Base-by-base conservation (phyloP, 371 early-diverging fungal species). In the Rhizopus microsporus region DNA sequence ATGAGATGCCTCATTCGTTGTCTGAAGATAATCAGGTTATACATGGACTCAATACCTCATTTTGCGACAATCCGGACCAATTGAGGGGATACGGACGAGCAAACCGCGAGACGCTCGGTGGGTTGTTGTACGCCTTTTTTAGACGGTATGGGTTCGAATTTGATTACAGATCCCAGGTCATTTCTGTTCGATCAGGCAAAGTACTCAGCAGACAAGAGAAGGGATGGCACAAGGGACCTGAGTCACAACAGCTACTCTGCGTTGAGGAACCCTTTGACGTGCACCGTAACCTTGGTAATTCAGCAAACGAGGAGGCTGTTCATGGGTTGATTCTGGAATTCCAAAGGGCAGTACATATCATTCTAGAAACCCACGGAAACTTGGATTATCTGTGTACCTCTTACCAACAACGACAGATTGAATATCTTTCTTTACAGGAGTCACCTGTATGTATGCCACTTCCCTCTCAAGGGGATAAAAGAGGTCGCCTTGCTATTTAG, bases 191-290 rank as follows among this genome's bases (percentile, higher is more conserved):
- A 38, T 81, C 85, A 49, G 97, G 94, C 2, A 69, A 80, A 9
- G 81, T 85, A 44, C 57, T 95, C 51, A 79, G 82, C 13, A 94
- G 94, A 67, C 69, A 60, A 32, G 85, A 88, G 44, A 95, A 95
- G 68, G 92, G 87, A 4, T 96, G 97, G 97, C 59, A 72, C 37
- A 52, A 45, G 33, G 79, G 79, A 3, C 67, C 60, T 16, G 54
- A 54, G 33, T 30, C 30, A 8, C 64, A 80, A 48, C 83, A 81
- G 52, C 64, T 81, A 50, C 72, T 95, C 6, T 92, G 95, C 67
- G 85, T 94, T 16, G 95, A 96, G 61, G 94, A 94, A 62, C 95
- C 95, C 2, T 92, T 95, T 64, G 87, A 88, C 56, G 83, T 86
- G 0, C 73, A 83, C 45, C 81, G 94, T 31, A 96, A 96, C 60